Evolutionary conservation across 176 grass and related monocot species (phyloP), one percentile per base, ranked within the genome.

Genomic region (Triticum turgidum): DNA sequence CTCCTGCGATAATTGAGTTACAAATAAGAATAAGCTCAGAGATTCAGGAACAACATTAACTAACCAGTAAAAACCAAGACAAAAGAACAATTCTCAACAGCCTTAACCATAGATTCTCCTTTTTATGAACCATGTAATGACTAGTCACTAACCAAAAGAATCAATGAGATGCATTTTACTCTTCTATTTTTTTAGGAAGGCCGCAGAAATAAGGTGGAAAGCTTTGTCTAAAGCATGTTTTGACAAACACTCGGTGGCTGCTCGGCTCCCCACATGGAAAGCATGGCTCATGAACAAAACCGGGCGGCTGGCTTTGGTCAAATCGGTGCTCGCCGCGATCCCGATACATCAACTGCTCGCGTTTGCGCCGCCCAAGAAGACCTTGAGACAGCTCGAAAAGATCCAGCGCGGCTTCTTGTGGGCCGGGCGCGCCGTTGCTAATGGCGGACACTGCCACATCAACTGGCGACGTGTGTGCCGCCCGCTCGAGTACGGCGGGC

Each of bases 1-100:
- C 66, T 93, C 97, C 97, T 99, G 73, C 25, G 90, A 87, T 29
- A 62, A 58, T 86, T 75, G 42, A 65, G 81, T 62, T 64, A 52
- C 39, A 85, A 80, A 80, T 88, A 78, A 86, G 79, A 88, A 62
- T 38, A 1, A 8, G 15, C 68, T 34, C 37, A 61, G 11, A 66
- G 33, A 68, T 34, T 79, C 73, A 82, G 69, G 4, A 76, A 49
- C n/a, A 87, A 30, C 54, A 24, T 61, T 18, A 66, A 77, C n/a
- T 22, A 82, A 65, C 38, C 35, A 77, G 44, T 21, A 81, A 17
- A 17, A 51, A 87, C 34, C 9, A 73, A 39, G 20, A 69, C 25
- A 25, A 88, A 83, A 18, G 24, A 77, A 88, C 34, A 62, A 77
- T 88, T 61, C 54, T 78, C 14, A 59, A 78, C 9, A 62, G 47